Base-by-base conservation (phyloP, 345 rosid species). In the Noccaea bulbosa region DNA sequence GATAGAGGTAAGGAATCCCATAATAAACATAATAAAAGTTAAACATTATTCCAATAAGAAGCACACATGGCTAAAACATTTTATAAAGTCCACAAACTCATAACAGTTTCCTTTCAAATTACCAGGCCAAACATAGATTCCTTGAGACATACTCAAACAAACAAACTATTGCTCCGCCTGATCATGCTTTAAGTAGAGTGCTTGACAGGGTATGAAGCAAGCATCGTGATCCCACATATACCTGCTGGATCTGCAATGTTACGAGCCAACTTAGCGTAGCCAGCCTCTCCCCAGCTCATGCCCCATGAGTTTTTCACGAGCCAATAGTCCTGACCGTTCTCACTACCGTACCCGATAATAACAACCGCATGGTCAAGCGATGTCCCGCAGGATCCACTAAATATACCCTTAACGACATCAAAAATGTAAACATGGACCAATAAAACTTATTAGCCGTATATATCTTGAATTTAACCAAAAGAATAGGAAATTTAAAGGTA, bases 231-330 rank as follows among this genome's bases (percentile, higher is more conserved):
- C 30, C 98, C 98, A 80, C 98, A 93, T 65, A 81, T 77, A 11
- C 96, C 96, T 0, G 85, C 37, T 30, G 62, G 41, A 4, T 67
- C 20, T 34, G 45, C 37, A 82, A 79, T 7, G 15, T 86, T 89
- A 46, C 94, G 77, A 63, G 79, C 91, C 82, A 93, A 81, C 76
- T 69, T 91, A 17, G 72, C 34, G 54, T 84, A 93, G 1, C 98
- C 98, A 8, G 39, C 17, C 39, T 93, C 98, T 59, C 97, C 98
- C 97, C 97, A 93, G 38, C 32, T 38, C 1, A 1, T 5, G 2
- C 95, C 98, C 98, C 98, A 90, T 20, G 98, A 92, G 71, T 90
- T 93, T 77, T 32, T 88, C 15, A 86, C 92, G 8, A 87, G 81
- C 97, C 97, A 90, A 79, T 84, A 90, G 70, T 82, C 90, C 37